Evolutionary conservation across 2,329 filamentous ascomycete species (phyloP).

Genomic region (Pseudocercospora macadamiae): DNA sequence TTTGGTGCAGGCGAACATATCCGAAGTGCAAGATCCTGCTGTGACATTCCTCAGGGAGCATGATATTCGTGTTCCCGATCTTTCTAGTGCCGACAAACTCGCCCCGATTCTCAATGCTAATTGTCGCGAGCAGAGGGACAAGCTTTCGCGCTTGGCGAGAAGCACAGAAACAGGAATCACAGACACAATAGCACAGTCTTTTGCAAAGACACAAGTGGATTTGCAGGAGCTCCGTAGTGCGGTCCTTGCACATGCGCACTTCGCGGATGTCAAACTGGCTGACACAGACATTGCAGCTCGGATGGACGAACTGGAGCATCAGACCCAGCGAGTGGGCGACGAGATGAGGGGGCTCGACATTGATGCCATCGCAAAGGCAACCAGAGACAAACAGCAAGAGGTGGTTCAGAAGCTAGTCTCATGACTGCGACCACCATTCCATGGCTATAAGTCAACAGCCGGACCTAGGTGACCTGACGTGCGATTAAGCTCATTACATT

Average conservation of each 20-base stretch:
- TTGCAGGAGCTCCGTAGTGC: slow-evolving; percentile 41
- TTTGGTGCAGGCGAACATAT: slow-evolving; percentile 36
- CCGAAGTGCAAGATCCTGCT: slow-evolving; percentile 35
- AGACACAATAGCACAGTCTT: slow-evolving; percentile 39
- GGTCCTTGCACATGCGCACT: slow-evolving; percentile 41
- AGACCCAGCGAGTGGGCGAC: slow-evolving; percentile 43
- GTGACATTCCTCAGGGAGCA: slow-evolving; percentile 34
- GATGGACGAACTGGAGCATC: slow-evolving; percentile 41
- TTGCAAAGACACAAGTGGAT: slow-evolving; percentile 43
- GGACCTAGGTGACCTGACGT: no score
- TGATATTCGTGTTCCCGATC: slow-evolving; percentile 30
- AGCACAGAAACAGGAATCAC: slow-evolving; percentile 39
- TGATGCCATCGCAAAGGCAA: slow-evolving; percentile 26
- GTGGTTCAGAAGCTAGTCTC: slow-evolving; percentile 13
- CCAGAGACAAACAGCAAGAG: slow-evolving; percentile 27
- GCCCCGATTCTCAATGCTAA: slow-evolving; percentile 34
- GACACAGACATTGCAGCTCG: slow-evolving; percentile 32
- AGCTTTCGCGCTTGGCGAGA: slow-evolving; percentile 40
- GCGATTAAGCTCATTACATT: not conserved
- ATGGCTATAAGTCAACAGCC: not conserved
- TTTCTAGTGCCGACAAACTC: slow-evolving; percentile 20
- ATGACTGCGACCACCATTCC: not conserved
- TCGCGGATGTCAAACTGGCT: slow-evolving; percentile 24
- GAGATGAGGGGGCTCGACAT: slow-evolving; percentile 41
- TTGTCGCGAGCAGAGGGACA: slow-evolving; percentile 38